Conservation (phyloP, 2,329 filamentous ascomycete species). For the Neocatenulostroma microsporum region DNA sequence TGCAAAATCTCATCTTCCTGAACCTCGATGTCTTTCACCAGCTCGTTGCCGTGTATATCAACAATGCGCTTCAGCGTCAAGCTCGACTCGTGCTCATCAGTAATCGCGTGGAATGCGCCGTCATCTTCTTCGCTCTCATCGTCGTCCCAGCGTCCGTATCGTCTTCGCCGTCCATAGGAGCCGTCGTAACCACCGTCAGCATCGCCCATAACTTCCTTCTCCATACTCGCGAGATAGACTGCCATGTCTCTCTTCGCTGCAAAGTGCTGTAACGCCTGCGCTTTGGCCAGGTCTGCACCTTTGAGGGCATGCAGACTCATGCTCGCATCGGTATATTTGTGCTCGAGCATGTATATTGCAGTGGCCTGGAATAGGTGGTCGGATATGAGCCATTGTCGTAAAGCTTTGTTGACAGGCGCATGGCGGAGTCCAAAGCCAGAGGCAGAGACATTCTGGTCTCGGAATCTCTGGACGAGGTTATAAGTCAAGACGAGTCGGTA, state of each 20-base stretch:
- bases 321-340: constrained; percentile 3
- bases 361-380: neutral
- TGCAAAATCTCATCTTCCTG: constrained; percentile 1
- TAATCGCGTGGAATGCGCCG: neutral
- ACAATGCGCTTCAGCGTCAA: constrained; percentile 2
- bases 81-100: neutral
- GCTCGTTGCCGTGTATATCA: neutral
- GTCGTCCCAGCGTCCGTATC: neutral
- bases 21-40: neutral
- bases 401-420: neutral
- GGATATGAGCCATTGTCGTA: too few relatives aligned
- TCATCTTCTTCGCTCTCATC: neutral
- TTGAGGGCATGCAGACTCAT: constrained; percentile 1
- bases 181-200: neutral
- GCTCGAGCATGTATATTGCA: constrained; percentile 2
- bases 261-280: constrained; percentile 1
- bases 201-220: constrained; percentile 1
- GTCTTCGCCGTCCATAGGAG: neutral
- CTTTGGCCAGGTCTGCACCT: constrained; percentile 1
- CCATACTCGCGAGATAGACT: constrained; percentile 1
- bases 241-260: neutral
- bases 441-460: neutral
- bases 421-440: neutral
- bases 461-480: neutral
- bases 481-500: constrained; percentile 3